Base-by-base conservation (phyloP, 306 rosid species). In the Luffa acutangula region DNA sequence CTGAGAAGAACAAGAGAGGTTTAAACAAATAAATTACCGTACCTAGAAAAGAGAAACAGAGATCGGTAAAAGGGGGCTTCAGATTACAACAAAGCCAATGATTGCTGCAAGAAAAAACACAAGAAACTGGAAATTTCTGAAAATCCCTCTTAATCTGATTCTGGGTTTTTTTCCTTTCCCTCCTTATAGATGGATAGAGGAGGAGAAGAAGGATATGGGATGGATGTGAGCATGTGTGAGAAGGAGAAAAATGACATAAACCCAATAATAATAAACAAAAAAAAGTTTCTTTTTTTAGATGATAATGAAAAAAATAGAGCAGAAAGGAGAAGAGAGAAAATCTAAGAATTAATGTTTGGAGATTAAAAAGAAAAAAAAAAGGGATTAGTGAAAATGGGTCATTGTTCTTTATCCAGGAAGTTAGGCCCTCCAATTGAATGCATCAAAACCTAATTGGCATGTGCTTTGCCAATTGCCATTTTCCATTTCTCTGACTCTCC, bases 371-470 rank as follows among this genome's bases (percentile, higher is more conserved):
- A 2, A 53, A 1, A 8, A 53, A 54, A 37, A 53, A 18, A 9
- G 0, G 8, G 12, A 25, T 53, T 37, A 53, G 79, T 54, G 20
- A 56, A 76, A 34, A 36, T 25, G 62, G 81, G 75, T 31, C 81
- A 7, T 11, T 46, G 75, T 78, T 75, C 73, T 46, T 78, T 78
- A 60, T 67, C n/a, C 9, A 39, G 59, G 54, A 78, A 46, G 81
- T 64, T 78, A 78, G 76, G 76, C 58, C 59, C 72, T 58, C 80
- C 81, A 49, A 52, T 62, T 64, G 54, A 78, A 46, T 78, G 59
- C 43, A 78, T 64, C 48, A 48, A 78, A 77, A 60, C 80, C 80
- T 77, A 77, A 73, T 60, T 62, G 56, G 70, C 80, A 77, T 77
- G 80, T 77, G 80, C 72, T 57, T 77, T 77, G 58, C 72, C 45